Evolutionary conservation across 2,329 filamentous ascomycete genomes (phyloP), one percentile per base, ranked within the genome.

Genomic region (Aspergillus neoniger): DNA sequence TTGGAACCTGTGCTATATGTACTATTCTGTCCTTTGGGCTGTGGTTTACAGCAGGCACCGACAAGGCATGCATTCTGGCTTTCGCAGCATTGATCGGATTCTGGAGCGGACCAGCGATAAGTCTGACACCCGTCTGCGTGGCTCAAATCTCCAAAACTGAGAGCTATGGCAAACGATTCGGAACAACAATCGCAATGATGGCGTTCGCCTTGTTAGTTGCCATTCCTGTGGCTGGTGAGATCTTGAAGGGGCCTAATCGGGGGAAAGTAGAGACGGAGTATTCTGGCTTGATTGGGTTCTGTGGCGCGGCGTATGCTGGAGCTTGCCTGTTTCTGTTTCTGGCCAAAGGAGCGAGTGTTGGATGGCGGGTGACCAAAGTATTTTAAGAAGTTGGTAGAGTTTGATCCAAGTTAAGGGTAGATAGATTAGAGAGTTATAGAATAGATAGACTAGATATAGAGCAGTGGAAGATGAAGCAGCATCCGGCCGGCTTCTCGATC

Each of bases 101-200:
- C 25, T 67, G 57, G 61, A 67, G 63, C 15, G 70, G 71, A 5
- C 57, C 70, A 9, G 65, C 64, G 5, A 67, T 73, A 21, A 70
- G 67, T 28, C 57, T 74, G 12, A 64, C 69, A 2, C 72, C 72
- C 9, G 70, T 72, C 5, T 73, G 70, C 55, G 63, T 74, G 7
- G 63, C 65, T 4, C 71, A 74, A 44, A 61, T 74, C 4, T 74
- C 67, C 28, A 59, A 61, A 25, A 71, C 67, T 1, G 66, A 69
- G 32, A 67, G 72, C 14, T 71, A 65, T 58, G 69, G 70, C 3
- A 68, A 64, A 39, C 59, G 65, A n/a, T 67, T 65, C 57, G 69
- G 67, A 25, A 69, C 67, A 10, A 63, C 62, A 4, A 68, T 57
- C 58, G 57, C 56, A 2, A 15, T 70, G 3, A 52, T 65, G 6